Conservation (phyloP, 2,329 filamentous ascomycete species). For the Chaetomiaceae sp. region DNA sequence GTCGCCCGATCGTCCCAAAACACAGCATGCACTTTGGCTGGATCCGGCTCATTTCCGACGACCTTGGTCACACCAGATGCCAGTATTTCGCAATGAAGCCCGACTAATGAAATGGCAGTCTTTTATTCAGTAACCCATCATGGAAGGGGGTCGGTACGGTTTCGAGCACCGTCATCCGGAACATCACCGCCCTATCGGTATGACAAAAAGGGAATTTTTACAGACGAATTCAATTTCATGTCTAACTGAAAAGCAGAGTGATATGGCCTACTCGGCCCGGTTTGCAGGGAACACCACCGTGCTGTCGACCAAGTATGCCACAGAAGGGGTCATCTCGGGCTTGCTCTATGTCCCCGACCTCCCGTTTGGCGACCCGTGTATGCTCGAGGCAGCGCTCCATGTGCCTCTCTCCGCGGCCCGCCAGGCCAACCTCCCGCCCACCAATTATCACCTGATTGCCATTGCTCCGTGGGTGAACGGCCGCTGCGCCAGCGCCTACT, state of each 20-base stretch:
- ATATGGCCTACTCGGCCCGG: constrained; percentile 51
- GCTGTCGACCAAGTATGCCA: constrained; percentile 63
- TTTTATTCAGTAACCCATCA: constrained; percentile 57
- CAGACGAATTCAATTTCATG: neutral
- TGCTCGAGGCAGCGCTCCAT: constrained; percentile 56
- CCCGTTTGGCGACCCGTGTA: constrained; percentile 54
- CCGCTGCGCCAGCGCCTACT: constrained; percentile 68
- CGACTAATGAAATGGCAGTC: constrained; percentile 35
- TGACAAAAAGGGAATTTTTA: too few species aligned
- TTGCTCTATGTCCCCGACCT: constrained; percentile 83
- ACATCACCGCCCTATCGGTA: constrained; percentile 54
- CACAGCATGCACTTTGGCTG: constrained; percentile 3
- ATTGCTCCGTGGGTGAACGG: constrained; percentile 80
- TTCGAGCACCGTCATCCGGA: constrained; percentile 52
- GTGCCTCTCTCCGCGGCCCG: constrained; percentile 74
- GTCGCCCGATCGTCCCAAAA: neutral
- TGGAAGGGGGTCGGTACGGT: constrained; percentile 48
- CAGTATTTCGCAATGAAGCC: neutral
- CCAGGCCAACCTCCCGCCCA: constrained; percentile 60
- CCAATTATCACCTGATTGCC: constrained; percentile 71
- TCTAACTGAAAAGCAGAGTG: constrained; percentile 28
- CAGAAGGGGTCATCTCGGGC: constrained; percentile 64
- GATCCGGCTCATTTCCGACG: neutral
- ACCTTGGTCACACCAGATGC: neutral
- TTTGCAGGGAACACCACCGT: constrained; percentile 64